These are phyloP conservation scores for Candida ovalis DNA, from an alignment of 805 yeast species.

Conservation along the genomic window DNA sequence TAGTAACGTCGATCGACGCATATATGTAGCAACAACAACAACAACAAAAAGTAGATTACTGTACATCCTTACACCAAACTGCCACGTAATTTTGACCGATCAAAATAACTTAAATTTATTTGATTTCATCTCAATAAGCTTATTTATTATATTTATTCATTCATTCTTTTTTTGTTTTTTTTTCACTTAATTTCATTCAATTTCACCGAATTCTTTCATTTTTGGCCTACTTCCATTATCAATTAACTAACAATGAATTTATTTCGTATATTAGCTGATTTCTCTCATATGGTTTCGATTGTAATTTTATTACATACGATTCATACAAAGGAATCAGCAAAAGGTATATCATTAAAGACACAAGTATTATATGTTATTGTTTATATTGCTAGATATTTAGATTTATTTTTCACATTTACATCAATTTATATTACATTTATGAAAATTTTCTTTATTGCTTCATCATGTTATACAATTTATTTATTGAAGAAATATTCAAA, in stretches of 20 bases:
- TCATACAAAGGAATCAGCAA: conserved; percentile 55
- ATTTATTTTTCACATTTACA: conserved; percentile 50
- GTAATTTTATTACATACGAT: conserved; percentile 73
- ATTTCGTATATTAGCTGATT: conserved; percentile 53
- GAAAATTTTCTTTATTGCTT: conserved; percentile 76
- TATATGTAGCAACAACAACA: no score
- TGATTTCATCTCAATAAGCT: no score
- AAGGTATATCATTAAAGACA: conserved; percentile 87
- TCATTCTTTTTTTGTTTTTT: background rate
- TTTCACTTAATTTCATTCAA: no score
- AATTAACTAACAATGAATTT: conserved; percentile 41
- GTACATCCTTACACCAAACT: no score
- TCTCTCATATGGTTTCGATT: conserved; percentile 79
- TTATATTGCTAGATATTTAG: conserved; percentile 69
- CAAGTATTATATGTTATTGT: conserved; percentile 76
- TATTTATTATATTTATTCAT: no score
- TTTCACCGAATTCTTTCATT: no score
- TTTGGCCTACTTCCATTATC: no score
- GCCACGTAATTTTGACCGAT: no score
- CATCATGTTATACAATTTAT: conserved; percentile 72
- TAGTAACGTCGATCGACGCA: no score
- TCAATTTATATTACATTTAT: conserved; percentile 74
- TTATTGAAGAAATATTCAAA: conserved; percentile 62
- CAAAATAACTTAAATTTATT: no score
- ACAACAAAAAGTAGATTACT: no score